Percentiles rank a stretch among this genome's conserved stretches.
These are phyloP conservation scores for Plasmodium gallinaceum DNA, from an alignment of 169 alveolate genomes.

Conservation along the genomic window DNA sequence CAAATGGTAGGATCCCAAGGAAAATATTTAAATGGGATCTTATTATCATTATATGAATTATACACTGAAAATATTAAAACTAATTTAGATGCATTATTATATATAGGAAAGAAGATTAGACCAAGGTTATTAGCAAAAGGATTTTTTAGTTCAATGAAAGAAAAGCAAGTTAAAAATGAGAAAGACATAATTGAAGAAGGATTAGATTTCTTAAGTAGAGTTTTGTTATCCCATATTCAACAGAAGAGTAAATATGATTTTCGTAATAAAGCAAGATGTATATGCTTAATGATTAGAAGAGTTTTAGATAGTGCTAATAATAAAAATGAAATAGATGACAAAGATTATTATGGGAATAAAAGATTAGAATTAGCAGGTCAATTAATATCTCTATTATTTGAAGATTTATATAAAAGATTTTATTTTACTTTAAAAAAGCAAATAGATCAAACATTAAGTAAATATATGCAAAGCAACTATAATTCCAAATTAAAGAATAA, in stretches of 20 bases:
- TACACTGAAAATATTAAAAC: slow-evolving; percentile 82
- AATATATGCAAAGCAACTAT: slow-evolving; percentile 84
- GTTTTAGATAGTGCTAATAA: slow-evolving; percentile 92
- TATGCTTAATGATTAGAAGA: slow-evolving; percentile 98
- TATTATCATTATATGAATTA: slow-evolving; percentile 69
- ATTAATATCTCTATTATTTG: slow-evolving; percentile 97
- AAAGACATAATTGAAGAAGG: slow-evolving; percentile 93
- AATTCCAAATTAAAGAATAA: slow-evolving; percentile 17
- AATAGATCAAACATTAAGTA: slow-evolving; percentile 88
- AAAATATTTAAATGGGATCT: slow-evolving; percentile 45
- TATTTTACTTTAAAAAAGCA: slow-evolving; percentile 88
- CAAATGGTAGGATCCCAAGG: slow-evolving; percentile 95
- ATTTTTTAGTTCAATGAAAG: slow-evolving; percentile 86
- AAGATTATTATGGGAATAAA: slow-evolving; percentile 99
- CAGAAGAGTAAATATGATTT: slow-evolving; percentile 88
- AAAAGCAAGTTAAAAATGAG: slow-evolving; percentile 86
- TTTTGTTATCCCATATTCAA: slow-evolving; percentile 94
- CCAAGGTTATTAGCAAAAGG: slow-evolving; percentile 89
- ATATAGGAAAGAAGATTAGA: slow-evolving; percentile 88
- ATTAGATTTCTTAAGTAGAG: slow-evolving; percentile 93
- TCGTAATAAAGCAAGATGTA: slow-evolving; percentile 92
- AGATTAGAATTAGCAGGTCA: slow-evolving; percentile 99
- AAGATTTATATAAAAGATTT: slow-evolving; percentile 89
- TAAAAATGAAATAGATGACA: slow-evolving; percentile 96
- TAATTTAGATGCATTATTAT: slow-evolving; percentile 83